Evolutionary conservation across 495 filamentous ascomycete genomes (phyloP).

Genomic region (Penicillium verhagenii): DNA sequence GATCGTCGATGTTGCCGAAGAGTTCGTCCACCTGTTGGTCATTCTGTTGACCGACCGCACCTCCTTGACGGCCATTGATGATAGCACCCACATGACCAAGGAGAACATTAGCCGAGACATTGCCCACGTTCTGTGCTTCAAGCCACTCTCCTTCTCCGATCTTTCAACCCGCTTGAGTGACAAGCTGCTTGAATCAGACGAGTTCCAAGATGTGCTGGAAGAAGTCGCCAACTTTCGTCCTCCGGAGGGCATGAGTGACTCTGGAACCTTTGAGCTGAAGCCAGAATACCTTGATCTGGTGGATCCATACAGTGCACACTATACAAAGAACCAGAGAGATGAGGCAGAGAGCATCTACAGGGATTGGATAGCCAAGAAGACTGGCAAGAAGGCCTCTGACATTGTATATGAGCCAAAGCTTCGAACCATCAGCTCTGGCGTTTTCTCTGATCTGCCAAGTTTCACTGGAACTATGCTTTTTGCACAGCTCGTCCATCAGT

Average conservation of each 20-base stretch:
- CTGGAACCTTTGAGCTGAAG: conserved; percentile 91
- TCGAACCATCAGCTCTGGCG: conserved; percentile 69
- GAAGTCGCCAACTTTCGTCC: conserved; percentile 86
- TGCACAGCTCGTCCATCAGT: conserved; percentile 86
- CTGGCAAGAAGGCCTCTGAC: conserved; percentile 74
- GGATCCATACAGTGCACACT: conserved; percentile 93
- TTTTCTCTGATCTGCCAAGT: conserved; percentile 68
- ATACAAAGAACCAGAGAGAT: conserved; percentile 94
- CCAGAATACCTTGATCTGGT: conserved; percentile 77
- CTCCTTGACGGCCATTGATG: conserved; percentile 68
- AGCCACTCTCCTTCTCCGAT: conserved; percentile 90
- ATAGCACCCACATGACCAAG: conserved; percentile 62
- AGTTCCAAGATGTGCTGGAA: conserved; percentile 81
- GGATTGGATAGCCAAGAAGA: conserved; percentile 82
- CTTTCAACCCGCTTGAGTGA: conserved; percentile 68
- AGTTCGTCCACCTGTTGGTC: conserved; percentile 92
- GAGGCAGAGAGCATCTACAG: conserved; percentile 89
- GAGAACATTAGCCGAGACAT: conserved; percentile 83
- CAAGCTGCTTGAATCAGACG: conserved; percentile 62
- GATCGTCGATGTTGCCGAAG: conserved; percentile 88
- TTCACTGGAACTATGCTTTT: conserved; percentile 86
- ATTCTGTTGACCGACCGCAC: conserved; percentile 85
- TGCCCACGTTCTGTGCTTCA: conserved; percentile 92
- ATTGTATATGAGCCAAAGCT: conserved; percentile 93
- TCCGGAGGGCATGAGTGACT: conserved; percentile 88